Evolutionary conservation across 192 early-diverging fungal species (phyloP).

Genomic region (Cladochytrium replicatum): DNA sequence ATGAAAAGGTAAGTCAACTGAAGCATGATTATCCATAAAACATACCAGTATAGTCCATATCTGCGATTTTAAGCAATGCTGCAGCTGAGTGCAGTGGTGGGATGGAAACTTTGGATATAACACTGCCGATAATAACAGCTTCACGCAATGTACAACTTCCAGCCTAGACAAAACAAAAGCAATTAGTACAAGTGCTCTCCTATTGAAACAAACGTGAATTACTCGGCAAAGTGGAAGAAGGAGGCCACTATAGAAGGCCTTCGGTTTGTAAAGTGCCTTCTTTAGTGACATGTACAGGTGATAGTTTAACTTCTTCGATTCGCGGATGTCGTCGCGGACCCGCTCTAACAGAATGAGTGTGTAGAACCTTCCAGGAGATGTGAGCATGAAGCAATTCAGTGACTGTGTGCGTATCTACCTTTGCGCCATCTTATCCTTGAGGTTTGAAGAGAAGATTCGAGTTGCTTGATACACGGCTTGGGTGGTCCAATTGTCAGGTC

Average conservation of each 20-base stretch:
- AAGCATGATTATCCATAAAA: neutral
- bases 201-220: neutral
- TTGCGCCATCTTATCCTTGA: slow-evolving; percentile 87
- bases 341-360: slow-evolving; percentile 79
- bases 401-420: slow-evolving; percentile 35
- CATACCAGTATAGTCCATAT: slow-evolving; percentile 92
- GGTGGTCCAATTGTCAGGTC: slow-evolving; percentile 89
- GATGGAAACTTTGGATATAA: slow-evolving; percentile 85
- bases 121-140: slow-evolving; percentile 89
- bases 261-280: slow-evolving; percentile 93
- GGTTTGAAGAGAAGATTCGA: slow-evolving; percentile 92
- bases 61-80: slow-evolving; percentile 81
- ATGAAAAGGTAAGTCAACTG: neutral
- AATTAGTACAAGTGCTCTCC: neutral
- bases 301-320: slow-evolving; percentile 95
- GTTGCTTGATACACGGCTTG: slow-evolving; percentile 94
- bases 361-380: slow-evolving; percentile 53
- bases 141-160: slow-evolving; percentile 87
- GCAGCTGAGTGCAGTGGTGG: slow-evolving; percentile 94
- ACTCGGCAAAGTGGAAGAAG: slow-evolving; percentile 88
- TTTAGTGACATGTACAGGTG: slow-evolving; percentile 95
- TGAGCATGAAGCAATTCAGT: neutral
- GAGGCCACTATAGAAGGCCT: slow-evolving; percentile 96
- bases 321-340: slow-evolving; percentile 90
- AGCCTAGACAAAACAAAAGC: slow-evolving; percentile 2